A percentile compares a stretch with the other conserved stretches of the same genome.
phyloP scores from a whole-genome alignment of 768 basidiomycete species.

The Russula vinacea region DNA sequence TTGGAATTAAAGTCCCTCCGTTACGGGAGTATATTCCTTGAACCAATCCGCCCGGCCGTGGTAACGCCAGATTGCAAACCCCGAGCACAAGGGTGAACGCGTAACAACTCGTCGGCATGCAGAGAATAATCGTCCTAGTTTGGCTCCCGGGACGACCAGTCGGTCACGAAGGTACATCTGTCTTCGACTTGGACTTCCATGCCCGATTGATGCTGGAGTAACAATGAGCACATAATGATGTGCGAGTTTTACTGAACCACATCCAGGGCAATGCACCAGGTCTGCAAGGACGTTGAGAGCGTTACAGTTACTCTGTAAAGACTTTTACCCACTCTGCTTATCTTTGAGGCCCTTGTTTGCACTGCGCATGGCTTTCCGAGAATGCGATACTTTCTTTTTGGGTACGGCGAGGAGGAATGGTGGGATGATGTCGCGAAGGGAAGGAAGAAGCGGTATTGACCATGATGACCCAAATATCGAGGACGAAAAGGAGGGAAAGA shows the following conservation, averaged over 20 bases:
- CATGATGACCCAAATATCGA: slow-evolving; percentile 33
- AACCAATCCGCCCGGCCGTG: background rate
- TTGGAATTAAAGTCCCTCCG: background rate
- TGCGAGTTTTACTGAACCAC: slow-evolving; percentile 82
- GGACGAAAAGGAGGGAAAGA: slow-evolving; percentile 33
- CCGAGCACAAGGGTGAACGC: background rate
- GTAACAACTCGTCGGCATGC: background rate
- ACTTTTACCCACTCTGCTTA: slow-evolving; percentile 66
- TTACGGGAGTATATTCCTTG: background rate
- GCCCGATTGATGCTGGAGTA: slow-evolving; percentile 64
- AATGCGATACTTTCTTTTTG: slow-evolving; percentile 91
- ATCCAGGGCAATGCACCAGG: slow-evolving; percentile 86
- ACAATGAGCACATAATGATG: slow-evolving; percentile 85
- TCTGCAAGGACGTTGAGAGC: slow-evolving; percentile 45
- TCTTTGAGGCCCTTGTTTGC: slow-evolving; percentile 95
- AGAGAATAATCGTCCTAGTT: background rate
- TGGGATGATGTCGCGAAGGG: slow-evolving; percentile 73
- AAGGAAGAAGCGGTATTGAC: slow-evolving; percentile 43
- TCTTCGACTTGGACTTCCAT: slow-evolving; percentile 49
- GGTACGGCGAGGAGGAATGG: slow-evolving; percentile 89
- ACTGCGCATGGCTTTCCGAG: slow-evolving; percentile 89
- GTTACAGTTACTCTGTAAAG: background rate
- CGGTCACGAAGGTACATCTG: slow-evolving; percentile 9
- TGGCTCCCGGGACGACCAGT: background rate
- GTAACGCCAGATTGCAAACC: background rate